These are phyloP conservation scores for Casuarina cunninghamiana DNA, from an alignment of 306 rosid species.

Conservation along the genomic window DNA sequence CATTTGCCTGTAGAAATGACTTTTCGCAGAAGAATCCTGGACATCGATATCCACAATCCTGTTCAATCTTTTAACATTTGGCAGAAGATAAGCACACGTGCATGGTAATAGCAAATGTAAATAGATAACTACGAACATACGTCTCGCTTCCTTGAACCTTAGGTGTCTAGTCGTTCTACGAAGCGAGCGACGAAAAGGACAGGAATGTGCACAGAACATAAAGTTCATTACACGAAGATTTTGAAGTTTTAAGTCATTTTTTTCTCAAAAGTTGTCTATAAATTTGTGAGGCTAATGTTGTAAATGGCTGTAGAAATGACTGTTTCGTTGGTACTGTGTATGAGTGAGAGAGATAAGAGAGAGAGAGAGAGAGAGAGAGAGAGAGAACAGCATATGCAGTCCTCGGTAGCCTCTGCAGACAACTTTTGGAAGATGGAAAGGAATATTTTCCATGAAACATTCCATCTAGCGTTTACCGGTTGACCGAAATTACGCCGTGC, in stretches of 20 bases:
- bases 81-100: neutral
- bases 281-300: too few species aligned
- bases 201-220: neutral
- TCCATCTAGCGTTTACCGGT: conserved; percentile 46
- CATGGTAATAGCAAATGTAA: neutral
- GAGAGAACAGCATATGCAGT: neutral
- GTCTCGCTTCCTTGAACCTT: neutral
- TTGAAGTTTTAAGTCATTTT: too few species aligned
- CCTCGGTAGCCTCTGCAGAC: conserved; percentile 29
- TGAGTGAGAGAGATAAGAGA: conserved; percentile 30
- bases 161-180: neutral
- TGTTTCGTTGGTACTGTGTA: conserved; percentile 36
- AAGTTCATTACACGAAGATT: too few species aligned
- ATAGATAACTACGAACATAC: neutral
- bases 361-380: conserved; percentile 29
- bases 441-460: conserved; percentile 40
- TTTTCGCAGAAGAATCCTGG: neutral
- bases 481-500: conserved; percentile 52
- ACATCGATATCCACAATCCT: neutral
- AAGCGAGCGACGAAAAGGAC: neutral
- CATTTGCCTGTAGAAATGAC: neutral
- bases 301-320: neutral
- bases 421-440: conserved; percentile 37
- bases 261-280: too few species aligned
- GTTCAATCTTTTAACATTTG: neutral